These are phyloP conservation scores for Tulasnella sp. DNA, from an alignment of 768 basidiomycete species.

Conservation along the genomic window DNA sequence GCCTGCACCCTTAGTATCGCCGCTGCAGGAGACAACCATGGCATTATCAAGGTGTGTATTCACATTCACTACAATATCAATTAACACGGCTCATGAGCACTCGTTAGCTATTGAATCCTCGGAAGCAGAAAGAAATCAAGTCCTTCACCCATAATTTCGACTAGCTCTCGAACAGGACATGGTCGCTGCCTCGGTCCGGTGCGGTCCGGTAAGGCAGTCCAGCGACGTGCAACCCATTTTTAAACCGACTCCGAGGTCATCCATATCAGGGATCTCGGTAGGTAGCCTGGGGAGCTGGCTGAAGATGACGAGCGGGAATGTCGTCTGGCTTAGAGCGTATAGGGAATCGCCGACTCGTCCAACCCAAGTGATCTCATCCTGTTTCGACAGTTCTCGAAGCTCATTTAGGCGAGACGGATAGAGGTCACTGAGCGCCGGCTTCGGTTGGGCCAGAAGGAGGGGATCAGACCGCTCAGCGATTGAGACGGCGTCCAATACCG, in stretches of 20 bases:
- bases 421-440: constrained; percentile 68
- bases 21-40: no score
- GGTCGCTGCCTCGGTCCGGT: constrained; percentile 15
- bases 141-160: no score
- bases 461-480: constrained; percentile 51
- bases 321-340: constrained; percentile 77
- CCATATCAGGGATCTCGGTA: no score
- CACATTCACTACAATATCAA: no score
- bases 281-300: constrained; percentile 30
- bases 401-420: constrained; percentile 43
- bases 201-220: constrained; percentile 30
- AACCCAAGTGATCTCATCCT: constrained; percentile 69
- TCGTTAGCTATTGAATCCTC: no score
- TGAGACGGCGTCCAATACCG: constrained; percentile 71
- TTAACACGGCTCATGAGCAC: no score
- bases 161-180: no score
- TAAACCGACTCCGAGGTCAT: no score
- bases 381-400: constrained; percentile 44
- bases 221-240: constrained; percentile 19
- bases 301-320: constrained; percentile 70
- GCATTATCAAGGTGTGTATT: no score
- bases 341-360: constrained; percentile 73
- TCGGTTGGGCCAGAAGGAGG: constrained; percentile 84
- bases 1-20: no score
- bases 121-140: no score